Percentiles rank a stretch among this genome's conserved stretches.
These are phyloP conservation scores for Cladorrhinum samala DNA, from an alignment of 495 filamentous ascomycete species.

Conservation along the genomic window DNA sequence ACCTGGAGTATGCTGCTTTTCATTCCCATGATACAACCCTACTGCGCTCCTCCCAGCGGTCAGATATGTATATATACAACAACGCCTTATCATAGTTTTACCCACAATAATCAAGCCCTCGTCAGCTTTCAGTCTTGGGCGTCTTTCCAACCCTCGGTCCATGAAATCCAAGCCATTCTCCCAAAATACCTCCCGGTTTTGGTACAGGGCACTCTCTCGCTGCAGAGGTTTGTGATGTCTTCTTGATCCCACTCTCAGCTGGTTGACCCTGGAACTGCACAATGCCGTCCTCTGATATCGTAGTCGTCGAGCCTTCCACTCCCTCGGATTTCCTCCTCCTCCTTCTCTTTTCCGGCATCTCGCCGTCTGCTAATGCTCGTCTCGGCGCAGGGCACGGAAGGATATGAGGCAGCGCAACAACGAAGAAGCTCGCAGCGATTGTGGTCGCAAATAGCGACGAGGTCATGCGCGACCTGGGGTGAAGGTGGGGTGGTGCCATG, in stretches of 20 bases:
- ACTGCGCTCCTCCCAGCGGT: no score
- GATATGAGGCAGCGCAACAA: conserved; percentile 86
- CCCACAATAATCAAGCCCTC: neutral
- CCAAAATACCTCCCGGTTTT: conserved; percentile 70
- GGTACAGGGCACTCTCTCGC: conserved; percentile 72
- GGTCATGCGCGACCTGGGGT: conserved; percentile 86
- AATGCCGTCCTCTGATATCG: conserved; percentile 29
- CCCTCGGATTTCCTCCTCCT: conserved; percentile 29
- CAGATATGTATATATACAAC: neutral
- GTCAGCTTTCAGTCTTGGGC: neutral
- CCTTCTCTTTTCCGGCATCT: conserved; percentile 49
- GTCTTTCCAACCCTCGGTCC: conserved; percentile 1
- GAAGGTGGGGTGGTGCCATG: conserved; percentile 88
- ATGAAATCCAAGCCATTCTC: conserved; percentile 66
- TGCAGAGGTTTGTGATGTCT: conserved; percentile 15
- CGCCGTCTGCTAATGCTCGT: conserved; percentile 63
- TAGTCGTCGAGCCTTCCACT: no score
- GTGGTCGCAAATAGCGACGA: conserved; percentile 92
- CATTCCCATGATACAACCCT: no score
- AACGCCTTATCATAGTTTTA: no score
- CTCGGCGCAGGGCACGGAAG: conserved; percentile 87
- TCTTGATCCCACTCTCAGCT: conserved; percentile 9
- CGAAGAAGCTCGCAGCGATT: conserved; percentile 81
- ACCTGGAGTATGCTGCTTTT: no score
- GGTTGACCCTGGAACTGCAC: conserved; percentile 21